These are phyloP conservation scores for Verticillium alfalfae DNA, from an alignment of 2,329 filamentous ascomycete species.

Conservation along the genomic window DNA sequence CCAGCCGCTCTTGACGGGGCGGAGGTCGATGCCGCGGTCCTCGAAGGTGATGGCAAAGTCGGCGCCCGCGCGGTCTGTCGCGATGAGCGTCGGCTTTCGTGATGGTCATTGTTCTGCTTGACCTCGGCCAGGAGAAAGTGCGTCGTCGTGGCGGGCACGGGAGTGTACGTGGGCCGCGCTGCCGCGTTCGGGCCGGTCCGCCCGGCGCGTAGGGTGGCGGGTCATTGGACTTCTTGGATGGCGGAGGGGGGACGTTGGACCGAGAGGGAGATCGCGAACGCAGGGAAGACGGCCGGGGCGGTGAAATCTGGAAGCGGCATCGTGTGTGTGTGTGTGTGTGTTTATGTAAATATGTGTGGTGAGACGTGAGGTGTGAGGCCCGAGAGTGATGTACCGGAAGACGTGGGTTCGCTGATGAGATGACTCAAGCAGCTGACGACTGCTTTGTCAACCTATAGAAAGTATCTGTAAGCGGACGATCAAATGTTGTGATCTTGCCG, in stretches of 20 bases:
- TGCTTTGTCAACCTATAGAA: not conserved
- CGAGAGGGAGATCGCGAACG: conserved; percentile 23
- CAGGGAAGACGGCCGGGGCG: conserved; percentile 24
- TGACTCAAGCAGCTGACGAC: not conserved
- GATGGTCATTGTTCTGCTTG: conserved; percentile 41
- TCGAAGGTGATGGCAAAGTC: conserved; percentile 42
- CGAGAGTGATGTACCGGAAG: not conserved
- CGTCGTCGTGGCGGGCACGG: conserved; percentile 1
- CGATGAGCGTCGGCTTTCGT: conserved; percentile 44
- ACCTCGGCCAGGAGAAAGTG: conserved; percentile 37
- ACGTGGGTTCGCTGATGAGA: not conserved
- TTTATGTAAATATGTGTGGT: not conserved
- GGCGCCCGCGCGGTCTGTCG: conserved; percentile 28
- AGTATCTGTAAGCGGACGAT: not conserved
- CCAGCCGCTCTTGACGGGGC: conserved; percentile 31
- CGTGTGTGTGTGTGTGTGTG: not conserved
- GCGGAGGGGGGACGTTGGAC: conserved; percentile 4
- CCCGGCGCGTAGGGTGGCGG: conserved; percentile 1
- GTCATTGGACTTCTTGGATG: conserved; percentile 1
- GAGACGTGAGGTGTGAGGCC: not conserved
- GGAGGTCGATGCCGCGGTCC: conserved; percentile 26
- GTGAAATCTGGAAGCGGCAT: conserved; percentile 23
- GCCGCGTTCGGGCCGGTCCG: not conserved
- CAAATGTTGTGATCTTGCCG: not conserved
- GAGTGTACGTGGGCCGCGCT: not conserved